Percentiles rank a stretch among this genome's conserved stretches.
phyloP scores from a whole-genome alignment of 1,284 basidiomycete species.

The Microbotryum violaceum region DNA sequence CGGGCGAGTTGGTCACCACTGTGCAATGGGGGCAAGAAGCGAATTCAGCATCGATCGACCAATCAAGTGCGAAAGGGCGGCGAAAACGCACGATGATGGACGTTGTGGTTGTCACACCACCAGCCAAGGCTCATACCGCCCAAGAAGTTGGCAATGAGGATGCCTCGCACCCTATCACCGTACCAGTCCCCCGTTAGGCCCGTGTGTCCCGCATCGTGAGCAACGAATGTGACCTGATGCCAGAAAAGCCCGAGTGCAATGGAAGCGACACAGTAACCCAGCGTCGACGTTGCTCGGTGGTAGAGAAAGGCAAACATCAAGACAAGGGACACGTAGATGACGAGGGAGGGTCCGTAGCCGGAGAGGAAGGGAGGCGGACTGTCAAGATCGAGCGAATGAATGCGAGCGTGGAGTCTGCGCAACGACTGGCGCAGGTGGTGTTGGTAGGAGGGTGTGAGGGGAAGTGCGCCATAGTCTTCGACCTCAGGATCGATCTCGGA shows the following conservation, averaged over 20 bases:
- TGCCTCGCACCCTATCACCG: conserved; percentile 70
- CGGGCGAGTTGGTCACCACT: conserved; percentile 95
- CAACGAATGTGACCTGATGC: conserved; percentile 90
- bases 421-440: conserved; percentile 68
- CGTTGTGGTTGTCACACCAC: conserved; percentile 99
- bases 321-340: conserved; percentile 65
- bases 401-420: conserved; percentile 64
- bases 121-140: conserved; percentile 91
- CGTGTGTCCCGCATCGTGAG: conserved; percentile 90
- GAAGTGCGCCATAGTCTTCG: conserved; percentile 40
- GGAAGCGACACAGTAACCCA: conserved; percentile 58
- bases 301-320: conserved; percentile 58
- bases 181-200: conserved; percentile 84
- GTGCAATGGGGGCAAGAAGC: conserved; percentile 9
- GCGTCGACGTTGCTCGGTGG: conserved; percentile 34
- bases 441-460: conserved; percentile 55
- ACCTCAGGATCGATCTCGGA: too few relatives aligned
- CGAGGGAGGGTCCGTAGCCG: conserved; percentile 84
- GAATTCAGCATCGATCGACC: conserved; percentile 11
- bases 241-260: conserved; percentile 77
- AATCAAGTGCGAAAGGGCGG: background rate
- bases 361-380: conserved; percentile 62
- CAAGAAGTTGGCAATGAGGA: conserved; percentile 73
- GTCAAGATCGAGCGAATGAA: conserved; percentile 78
- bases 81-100: conserved; percentile 62